These are phyloP conservation scores for Spathaspora passalidarum DNA, from an alignment of 805 yeast genomes.

Conservation along the genomic window DNA sequence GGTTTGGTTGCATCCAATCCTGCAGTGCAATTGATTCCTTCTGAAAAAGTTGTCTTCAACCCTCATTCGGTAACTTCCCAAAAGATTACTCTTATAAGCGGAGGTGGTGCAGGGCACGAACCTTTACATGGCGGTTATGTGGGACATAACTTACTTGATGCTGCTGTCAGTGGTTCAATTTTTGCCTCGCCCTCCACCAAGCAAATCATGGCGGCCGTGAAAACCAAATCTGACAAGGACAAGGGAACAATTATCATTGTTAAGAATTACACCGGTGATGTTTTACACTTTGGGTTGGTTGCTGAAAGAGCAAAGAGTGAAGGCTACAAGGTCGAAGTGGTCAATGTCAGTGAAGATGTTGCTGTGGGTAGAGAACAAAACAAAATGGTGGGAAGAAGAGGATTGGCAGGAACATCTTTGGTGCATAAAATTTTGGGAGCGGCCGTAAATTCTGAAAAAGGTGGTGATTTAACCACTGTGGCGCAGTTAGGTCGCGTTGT, in stretches of 20 bases:
- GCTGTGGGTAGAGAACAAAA: constrained; percentile 91
- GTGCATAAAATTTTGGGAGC: constrained; percentile 88
- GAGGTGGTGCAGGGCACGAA: constrained; percentile 97
- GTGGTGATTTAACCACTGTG: constrained; percentile 44
- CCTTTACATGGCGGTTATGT: constrained; percentile 92
- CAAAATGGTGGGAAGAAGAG: constrained; percentile 91
- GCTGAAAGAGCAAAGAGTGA: constrained; percentile 81
- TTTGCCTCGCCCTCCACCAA: constrained; percentile 95
- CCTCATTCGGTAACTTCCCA: constrained; percentile 34
- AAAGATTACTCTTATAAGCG: constrained; percentile 74
- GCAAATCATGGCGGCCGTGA: constrained; percentile 72
- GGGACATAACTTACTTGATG: constrained; percentile 78
- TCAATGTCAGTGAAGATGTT: constrained; percentile 87
- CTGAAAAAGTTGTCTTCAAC: constrained; percentile 54
- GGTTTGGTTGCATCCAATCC: constrained; percentile 59
- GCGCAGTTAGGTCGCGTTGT: constrained; percentile 58
- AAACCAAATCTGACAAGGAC: constrained; percentile 47
- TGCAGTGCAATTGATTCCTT: constrained; percentile 47
- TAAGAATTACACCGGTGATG: constrained; percentile 93
- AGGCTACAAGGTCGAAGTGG: constrained; percentile 69
- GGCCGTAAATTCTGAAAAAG: constrained; percentile 22
- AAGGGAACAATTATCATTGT: constrained; percentile 77
- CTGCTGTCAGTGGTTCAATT: constrained; percentile 87
- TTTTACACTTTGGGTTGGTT: constrained; percentile 87
- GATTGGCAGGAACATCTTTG: constrained; percentile 85